Conservation (phyloP, 2,329 filamentous ascomycete species). For the Aspergillus tanneri region DNA sequence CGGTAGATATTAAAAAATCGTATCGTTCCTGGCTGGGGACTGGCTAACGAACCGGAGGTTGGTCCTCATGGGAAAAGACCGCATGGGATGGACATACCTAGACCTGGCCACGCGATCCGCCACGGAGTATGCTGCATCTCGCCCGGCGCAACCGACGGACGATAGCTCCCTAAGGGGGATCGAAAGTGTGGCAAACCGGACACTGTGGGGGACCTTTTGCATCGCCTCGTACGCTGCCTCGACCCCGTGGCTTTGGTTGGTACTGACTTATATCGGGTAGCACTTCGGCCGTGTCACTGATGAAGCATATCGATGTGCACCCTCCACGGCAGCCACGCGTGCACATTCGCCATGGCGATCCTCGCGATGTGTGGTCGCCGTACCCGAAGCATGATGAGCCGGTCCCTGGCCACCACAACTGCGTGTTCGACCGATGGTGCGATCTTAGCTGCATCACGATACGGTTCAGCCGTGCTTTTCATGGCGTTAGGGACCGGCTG, state of each 20-base stretch:
- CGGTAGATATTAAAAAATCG: constrained; percentile 17
- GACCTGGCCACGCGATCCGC: constrained; percentile 24
- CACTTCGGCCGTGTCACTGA: constrained; percentile 19
- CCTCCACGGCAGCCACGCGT: constrained; percentile 16
- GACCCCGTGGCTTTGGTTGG: not conserved
- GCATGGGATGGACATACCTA: constrained; percentile 29
- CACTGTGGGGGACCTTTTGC: constrained; percentile 22
- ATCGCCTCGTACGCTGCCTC: constrained; percentile 15
- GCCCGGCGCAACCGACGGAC: constrained; percentile 15
- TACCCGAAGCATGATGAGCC: constrained; percentile 23
- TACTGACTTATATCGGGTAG: constrained; percentile 4
- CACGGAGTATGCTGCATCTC: constrained; percentile 19
- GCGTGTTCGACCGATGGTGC: constrained; percentile 27
- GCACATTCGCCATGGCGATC: constrained; percentile 14
- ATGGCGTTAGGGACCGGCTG: constrained; percentile 15
- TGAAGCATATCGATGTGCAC: constrained; percentile 21
- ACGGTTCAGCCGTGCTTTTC: constrained; percentile 20
- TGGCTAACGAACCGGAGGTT: constrained; percentile 16
- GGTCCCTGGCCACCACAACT: constrained; percentile 21
- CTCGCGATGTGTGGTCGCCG: constrained; percentile 22
- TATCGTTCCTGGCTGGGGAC: not conserved
- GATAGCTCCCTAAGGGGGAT: constrained; percentile 7
- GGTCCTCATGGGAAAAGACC: constrained; percentile 32
- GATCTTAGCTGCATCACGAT: constrained; percentile 23
- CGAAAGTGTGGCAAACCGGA: constrained; percentile 20